A percentile compares a stretch with the other conserved stretches of the same genome.
Conservation (phyloP, 2,329 filamentous ascomycete genomes). For the Cladophialophora carrionii region DNA sequence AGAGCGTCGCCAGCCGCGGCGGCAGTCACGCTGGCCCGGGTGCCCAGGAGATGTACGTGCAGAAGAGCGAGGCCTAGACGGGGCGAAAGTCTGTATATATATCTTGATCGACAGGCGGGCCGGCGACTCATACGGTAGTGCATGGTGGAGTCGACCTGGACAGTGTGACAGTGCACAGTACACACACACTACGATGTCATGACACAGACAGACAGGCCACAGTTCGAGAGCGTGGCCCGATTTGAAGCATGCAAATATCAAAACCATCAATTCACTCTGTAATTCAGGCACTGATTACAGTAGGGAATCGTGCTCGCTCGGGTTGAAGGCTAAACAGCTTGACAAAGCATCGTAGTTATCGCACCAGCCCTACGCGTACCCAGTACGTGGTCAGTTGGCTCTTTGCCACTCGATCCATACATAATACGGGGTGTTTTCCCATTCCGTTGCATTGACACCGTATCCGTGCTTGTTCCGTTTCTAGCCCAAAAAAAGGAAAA, state of each 20-base stretch:
- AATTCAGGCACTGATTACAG: not conserved
- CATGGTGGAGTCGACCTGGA: not conserved
- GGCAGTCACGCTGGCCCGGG: slow-evolving; percentile 1
- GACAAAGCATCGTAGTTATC: not conserved
- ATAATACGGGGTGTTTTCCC: not conserved
- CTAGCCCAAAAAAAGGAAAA: slow-evolving; percentile 16
- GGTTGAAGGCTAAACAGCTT: not conserved
- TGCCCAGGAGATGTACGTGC: slow-evolving; percentile 4
- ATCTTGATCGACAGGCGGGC: not conserved
- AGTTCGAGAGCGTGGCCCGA: not conserved
- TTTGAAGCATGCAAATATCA: not conserved
- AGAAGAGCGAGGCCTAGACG: slow-evolving; percentile 6
- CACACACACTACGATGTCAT: not conserved
- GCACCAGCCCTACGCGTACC: not conserved
- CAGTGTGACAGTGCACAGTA: not conserved
- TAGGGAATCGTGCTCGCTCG: not conserved
- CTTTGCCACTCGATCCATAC: not conserved
- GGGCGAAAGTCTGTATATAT: not conserved
- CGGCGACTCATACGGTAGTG: too few species aligned
- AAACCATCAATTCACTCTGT: not conserved
- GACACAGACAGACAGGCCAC: slow-evolving; percentile 2
- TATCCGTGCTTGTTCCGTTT: slow-evolving; percentile 12
- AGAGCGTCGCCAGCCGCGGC: not conserved
- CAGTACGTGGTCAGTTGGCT: not conserved
- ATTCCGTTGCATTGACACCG: not conserved